Base-by-base conservation (phyloP, 1,139 yeast species). In the Hansenula lynferdii region DNA sequence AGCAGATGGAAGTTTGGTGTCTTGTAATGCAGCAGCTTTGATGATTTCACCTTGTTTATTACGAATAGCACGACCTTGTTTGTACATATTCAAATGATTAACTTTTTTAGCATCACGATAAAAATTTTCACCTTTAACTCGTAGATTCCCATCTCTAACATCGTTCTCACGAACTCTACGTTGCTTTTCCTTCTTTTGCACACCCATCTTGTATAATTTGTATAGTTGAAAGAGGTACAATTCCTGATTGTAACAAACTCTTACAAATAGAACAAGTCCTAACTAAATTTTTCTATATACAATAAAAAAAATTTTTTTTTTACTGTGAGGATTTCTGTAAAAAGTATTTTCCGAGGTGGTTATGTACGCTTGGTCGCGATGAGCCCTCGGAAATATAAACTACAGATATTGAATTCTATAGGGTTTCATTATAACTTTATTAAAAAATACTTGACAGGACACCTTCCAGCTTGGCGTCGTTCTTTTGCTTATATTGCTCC, bases 71-170 rank as follows among this genome's bases (percentile, higher is more conserved):
- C 85, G 75, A 40, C 97, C 97, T 41, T 83, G 80, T 57, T 85
- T 92, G 69, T 89, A 90, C 97, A 92, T 90, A 58, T 80, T 85
- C 57, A 92, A 72, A 60, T 80, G 89, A 64, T 85, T 83, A 43
- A 90, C 96, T 60, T 86, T 85, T 59, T 87, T 87, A 41, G 96
- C 94, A 76, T 92, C 97, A 53, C 86, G 69, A 69, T 92, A 92
- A 67, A 92, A 92, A 69, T 92, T 92, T 64, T 92, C 98, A 53
- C 98, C 98, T 64, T 92, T 92, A 38, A 87, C 95, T 46, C 95
- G 81, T 44, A 92, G 75, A 58, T 92, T 90, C 27, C 96, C 97
- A 61, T 85, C 96, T 58, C 86, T 76, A 54, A 80, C 72, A 55
- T 83, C 87, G 41, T 82, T 82, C 61, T 89, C 86, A 57, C 95